Conservation (phyloP, 495 filamentous ascomycete species). For the Penicillium turbatum region DNA sequence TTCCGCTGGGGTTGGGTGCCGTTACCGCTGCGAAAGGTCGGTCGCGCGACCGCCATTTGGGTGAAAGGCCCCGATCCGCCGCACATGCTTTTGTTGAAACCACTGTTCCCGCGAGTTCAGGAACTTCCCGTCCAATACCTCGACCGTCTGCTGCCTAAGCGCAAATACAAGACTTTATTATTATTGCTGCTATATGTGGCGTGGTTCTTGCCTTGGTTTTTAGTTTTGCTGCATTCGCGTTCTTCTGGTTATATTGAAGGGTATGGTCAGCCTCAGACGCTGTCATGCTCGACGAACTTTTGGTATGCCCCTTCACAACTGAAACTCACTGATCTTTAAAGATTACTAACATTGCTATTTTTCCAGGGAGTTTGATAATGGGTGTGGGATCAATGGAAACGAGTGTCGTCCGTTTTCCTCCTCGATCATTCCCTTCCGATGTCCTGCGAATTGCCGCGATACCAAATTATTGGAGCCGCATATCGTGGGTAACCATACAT, state of each 20-base stretch:
- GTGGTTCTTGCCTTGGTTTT: conserved; percentile 70
- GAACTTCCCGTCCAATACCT: conserved; percentile 61
- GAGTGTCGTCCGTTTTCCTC: conserved; percentile 76
- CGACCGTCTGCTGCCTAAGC: conserved; percentile 59
- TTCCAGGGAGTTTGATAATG: conserved; percentile 61
- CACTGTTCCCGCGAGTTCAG: conserved; percentile 65
- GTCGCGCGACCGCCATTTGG: conserved; percentile 54
- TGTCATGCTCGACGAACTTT: conserved; percentile 61
- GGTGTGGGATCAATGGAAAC: conserved; percentile 74
- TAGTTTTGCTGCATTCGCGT: conserved; percentile 61
- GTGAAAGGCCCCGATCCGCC: conserved; percentile 66
- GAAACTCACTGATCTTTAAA: background rate
- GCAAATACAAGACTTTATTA: conserved; percentile 53
- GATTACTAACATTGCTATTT: background rate
- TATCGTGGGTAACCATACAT: conserved; percentile 67
- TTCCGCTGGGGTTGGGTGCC: conserved; percentile 53
- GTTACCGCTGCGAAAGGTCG: conserved; percentile 44
- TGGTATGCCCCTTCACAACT: conserved; percentile 40
- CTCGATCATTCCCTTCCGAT: conserved; percentile 68
- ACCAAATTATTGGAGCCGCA: conserved; percentile 64
- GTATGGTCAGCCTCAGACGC: conserved; percentile 59
- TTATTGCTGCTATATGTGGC: conserved; percentile 58
- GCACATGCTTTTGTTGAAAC: conserved; percentile 58
- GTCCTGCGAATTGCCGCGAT: conserved; percentile 69
- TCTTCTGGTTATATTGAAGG: conserved; percentile 62